Percentiles rank a stretch among this genome's conserved stretches.
Conservation (phyloP, 2,329 filamentous ascomycete genomes). For the Lachnellula cervina region DNA sequence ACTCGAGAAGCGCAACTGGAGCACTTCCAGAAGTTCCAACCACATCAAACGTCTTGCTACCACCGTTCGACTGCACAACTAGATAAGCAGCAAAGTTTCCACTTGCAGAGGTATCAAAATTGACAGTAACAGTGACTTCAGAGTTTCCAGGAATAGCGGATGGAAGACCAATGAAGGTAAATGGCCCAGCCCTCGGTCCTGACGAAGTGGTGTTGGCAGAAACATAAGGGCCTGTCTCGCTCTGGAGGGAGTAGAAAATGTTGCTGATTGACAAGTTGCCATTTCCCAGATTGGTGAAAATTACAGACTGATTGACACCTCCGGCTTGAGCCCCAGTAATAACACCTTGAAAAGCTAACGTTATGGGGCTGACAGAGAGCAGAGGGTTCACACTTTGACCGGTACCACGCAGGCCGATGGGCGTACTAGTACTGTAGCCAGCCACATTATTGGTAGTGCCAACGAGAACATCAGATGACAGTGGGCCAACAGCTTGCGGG, state of each 20-base stretch:
- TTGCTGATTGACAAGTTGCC: slow-evolving; percentile 39
- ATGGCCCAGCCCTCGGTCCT: slow-evolving; percentile 41
- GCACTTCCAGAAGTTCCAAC: slow-evolving; percentile 45
- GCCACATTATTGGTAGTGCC: slow-evolving; percentile 42
- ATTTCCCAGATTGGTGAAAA: slow-evolving; percentile 48
- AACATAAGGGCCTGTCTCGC: slow-evolving; percentile 39
- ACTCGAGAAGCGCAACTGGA: slow-evolving; percentile 48
- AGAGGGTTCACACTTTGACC: slow-evolving; percentile 43
- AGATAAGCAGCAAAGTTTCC: slow-evolving; percentile 49
- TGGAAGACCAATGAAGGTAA: slow-evolving; percentile 45
- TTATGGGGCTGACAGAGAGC: slow-evolving; percentile 43
- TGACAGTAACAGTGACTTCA: slow-evolving; percentile 38
- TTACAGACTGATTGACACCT: slow-evolving; percentile 39
- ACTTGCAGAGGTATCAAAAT: slow-evolving; percentile 41
- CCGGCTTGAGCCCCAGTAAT: slow-evolving; percentile 39
- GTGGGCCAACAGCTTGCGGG: slow-evolving; percentile 42
- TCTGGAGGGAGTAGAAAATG: slow-evolving; percentile 30
- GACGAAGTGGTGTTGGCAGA: slow-evolving; percentile 33
- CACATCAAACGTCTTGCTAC: slow-evolving; percentile 43
- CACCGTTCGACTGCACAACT: slow-evolving; percentile 46
- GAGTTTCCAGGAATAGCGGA: slow-evolving; percentile 38
- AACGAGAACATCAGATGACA: slow-evolving; percentile 44
- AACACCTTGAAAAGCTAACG: slow-evolving; percentile 45
- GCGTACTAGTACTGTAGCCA: slow-evolving; percentile 44
- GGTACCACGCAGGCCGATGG: slow-evolving; percentile 44